Evolutionary conservation across 768 basidiomycete species (phyloP), one percentile per base, ranked within the genome.

Genomic region (Rhodotorula diobovata): DNA sequence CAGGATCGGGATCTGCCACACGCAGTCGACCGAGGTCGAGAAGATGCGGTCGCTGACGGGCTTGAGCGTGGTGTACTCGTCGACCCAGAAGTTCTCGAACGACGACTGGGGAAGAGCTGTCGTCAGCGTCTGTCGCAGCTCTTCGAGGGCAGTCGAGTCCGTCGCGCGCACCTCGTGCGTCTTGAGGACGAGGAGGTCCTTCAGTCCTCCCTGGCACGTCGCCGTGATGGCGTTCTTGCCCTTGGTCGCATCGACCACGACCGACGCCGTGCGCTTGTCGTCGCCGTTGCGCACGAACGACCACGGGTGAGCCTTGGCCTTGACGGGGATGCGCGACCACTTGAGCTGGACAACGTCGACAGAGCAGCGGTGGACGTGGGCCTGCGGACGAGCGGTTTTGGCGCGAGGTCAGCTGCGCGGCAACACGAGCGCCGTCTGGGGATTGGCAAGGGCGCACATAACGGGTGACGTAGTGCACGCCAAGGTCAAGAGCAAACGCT

Each of bases 201-300:
- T 63, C 32, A 77, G 45, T 0, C 76, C 76, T 5, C 57, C 34
- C 0, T 85, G 84, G 20, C 93, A 85, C 20, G 79, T 85, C 11
- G 85, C 92, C 12, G 82, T 80, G 51, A 90, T 78, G 62, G 85
- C 83, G 76, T 87, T 84, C 76, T 87, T 87, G 15, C 89, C 87
- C 11, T 80, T 81, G 0, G 85, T 84, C 23, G 83, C 88, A 75
- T 91, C 89, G n/a, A 79, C 78, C 20, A 73, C 69, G 20, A 72
- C 68, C 15, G 61, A 60, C 28, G 87, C 84, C 43, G 88, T 79
- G 9, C 87, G 84, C 83, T 90, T 95, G 79, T 98, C 94, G 7
- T 93, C 91, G 3, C 94, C 95, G 76, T 97, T 91, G 34, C 94
- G 84, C 67, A 85, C 83, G 81, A 95, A 98, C 25, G 91, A 86